Percentiles rank a stretch among this genome's conserved stretches.
Evolutionary conservation across 345 rosid species (phyloP).

Genomic region (Salix suchowensis): DNA sequence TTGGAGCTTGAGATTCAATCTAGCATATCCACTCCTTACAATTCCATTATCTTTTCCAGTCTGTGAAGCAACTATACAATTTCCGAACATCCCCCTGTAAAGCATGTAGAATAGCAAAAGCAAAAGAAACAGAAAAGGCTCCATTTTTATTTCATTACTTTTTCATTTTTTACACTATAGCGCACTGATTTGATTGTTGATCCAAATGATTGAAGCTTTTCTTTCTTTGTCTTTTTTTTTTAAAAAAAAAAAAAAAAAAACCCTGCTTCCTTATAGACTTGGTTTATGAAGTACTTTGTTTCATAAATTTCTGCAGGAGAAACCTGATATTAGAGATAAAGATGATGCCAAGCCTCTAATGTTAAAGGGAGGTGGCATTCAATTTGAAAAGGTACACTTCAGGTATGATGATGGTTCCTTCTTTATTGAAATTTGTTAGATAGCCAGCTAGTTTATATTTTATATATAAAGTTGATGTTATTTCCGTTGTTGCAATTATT

Average conservation of each 20-base stretch:
- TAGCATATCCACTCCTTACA: neutral
- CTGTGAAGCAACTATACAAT: neutral
- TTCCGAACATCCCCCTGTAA: neutral
- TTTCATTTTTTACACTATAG: neutral
- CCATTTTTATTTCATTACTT: neutral
- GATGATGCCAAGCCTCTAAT: constrained; percentile 61
- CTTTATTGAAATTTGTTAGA: constrained; percentile 5
- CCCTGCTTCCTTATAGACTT: neutral
- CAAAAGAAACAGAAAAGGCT: neutral
- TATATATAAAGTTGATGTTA: neutral
- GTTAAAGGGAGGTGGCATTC: constrained; percentile 74
- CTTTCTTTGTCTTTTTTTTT: neutral
- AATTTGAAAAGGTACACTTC: constrained; percentile 83
- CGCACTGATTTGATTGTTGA: neutral
- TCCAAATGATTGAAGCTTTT: neutral
- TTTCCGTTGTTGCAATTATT: neutral
- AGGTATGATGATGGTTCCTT: constrained; percentile 41
- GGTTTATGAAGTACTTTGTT: neutral
- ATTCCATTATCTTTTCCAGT: neutral
- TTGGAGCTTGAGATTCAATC: neutral
- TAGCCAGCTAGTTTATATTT: neutral
- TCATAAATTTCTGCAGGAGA: constrained; percentile 55
- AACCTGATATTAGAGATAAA: constrained; percentile 69
- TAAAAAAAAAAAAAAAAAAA: no score
- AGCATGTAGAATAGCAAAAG: neutral